Evolutionary conservation across 495 filamentous ascomycete genomes (phyloP), one percentile per base, ranked within the genome.

Genomic region (Hypoxylon intermedium): DNA sequence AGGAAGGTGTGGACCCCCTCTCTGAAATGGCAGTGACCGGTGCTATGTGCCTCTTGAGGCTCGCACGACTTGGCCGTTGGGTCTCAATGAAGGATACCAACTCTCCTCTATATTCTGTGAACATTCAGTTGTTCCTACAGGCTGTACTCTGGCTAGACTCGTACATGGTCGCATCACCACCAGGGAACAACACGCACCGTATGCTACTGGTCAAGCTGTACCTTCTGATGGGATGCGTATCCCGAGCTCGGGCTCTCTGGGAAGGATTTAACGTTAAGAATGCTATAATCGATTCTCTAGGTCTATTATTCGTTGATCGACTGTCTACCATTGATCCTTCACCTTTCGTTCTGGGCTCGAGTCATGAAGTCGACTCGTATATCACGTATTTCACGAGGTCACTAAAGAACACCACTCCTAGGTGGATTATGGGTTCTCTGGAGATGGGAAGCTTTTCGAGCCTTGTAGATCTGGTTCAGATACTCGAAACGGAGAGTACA

Each of bases 271-370:
- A 71, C 13, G 67, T 83, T 9, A 85, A 85, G 66, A 73, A 80
- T 18, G 75, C 76, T 0, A 77, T 82, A 21, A 71, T 77, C 6
- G 81, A 82, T 45, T 74, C 79, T 1, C 61, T 85, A 21, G 75
- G 74, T 5, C 72, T 80, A 0, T 50, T 76, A 1, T 76, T 78
- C 23, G 74, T 78, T 24, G 82, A 85, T 65, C 71, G 82, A 20
- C 69, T 85, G 50, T 82, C 79, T n/a, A 73, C 69, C 9, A 68
- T 82, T 5, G 73, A 80, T n/a, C 81, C 81, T 0, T 75, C 71
- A 0, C 53, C 76, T 38, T 77, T 82, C 49, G 46, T 57, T 15
- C 15, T 61, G 19, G 31, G 52, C 13, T 12, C 41, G 0, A 58
- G 42, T 23, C 38, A 24, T 5, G 31, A 49, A 3, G 16, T 70